Evolutionary conservation across 2,329 filamentous ascomycete genomes (phyloP), one percentile per base, ranked within the genome.

Genomic region (Taxawa tesnikishii): DNA sequence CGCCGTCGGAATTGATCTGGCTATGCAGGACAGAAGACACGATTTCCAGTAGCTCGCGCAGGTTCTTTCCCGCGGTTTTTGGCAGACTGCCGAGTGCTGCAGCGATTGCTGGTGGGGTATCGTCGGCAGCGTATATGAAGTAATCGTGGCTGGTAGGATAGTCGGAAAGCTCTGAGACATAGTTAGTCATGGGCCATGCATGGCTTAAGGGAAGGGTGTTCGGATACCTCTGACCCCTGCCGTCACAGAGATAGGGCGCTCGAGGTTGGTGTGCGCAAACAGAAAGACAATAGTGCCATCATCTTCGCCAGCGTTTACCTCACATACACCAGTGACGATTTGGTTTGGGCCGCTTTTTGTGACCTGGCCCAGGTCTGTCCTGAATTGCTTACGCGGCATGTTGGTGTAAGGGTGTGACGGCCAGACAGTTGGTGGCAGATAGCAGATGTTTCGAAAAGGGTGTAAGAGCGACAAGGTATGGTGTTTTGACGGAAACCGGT

Each of bases 261-360:
- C 12, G 10, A 41, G 31, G 5, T 29, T 25, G n/a, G 18, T 11
- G 17, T 56, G 55, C 26, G 48, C 38, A 43, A 67, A 81, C 4
- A 55, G 62, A 50, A 88, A 79, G 10, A 66, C 67, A 35, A 92
- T 63, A 35, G 81, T 73, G 31, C 80, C 82, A 51, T 88, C 79
- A 18, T 80, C 77, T 4, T 76, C 73, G 11, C 79, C 79, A 21
- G 62, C 59, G 19, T 58, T 56, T 15, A 93, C 57, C 19, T 63
- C 49, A 29, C 56, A 56, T 29, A 90, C 60, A 29, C 65, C 56
- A 1, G 45, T 45, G 13, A 55, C 47, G 25, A 49, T 45, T 10
- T 46, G 38, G 5, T 53, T 17, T 14, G 27, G 17, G 33, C 18
- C 15, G 18, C n/a, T n/a, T n/a, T n/a, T n/a, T n/a, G n/a, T n/a